Evolutionary conservation across 345 rosid genomes (phyloP), one percentile per base, ranked within the genome.

Genomic region (Gossypium raimondii): DNA sequence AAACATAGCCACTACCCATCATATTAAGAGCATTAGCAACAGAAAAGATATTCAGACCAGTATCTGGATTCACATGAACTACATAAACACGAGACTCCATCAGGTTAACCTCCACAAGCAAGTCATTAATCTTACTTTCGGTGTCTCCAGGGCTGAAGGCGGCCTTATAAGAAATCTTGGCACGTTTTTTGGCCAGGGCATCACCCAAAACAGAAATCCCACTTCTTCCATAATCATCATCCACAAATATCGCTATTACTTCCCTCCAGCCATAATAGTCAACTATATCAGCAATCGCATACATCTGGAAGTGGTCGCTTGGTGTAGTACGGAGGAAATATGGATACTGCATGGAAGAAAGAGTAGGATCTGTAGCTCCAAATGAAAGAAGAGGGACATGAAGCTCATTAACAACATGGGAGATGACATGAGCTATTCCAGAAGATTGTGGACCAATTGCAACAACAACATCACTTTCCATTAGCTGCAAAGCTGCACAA

Each of bases 391-490:
- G 87, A 4, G 95, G 95, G 34, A 90, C 74, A 9, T 86, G 89
- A 66, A 90, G 91, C 77, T 90, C 92, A 48, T 87, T 86, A 61
- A 81, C 91, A 61, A 88, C 82, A 68, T 90, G 95, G 20, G 97
- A 91, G 74, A 94, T 87, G 65, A 92, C 77, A 74, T 92, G 98
- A 75, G 93, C 93, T 82, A 94, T 84, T 44, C 89, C 95, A 11
- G 98, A 94, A 71, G 97, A 94, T 68, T 92, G 97, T 56, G 98
- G 98, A 75, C 98, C 98, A 73, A 94, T 84, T 67, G 84, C 95
- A 67, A 82, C 87, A 52, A 89, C 85, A 22, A 94, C 87, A 24
- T 86, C 86, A 62, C 81, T 82, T 82, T 85, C 95, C 88, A 94
- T 86, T 74, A 94, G 85, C 95, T 89, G 88, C 88, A 94, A 82